Evolutionary conservation across 495 filamentous ascomycete genomes (phyloP).

Genomic region (Tuber indicum): DNA sequence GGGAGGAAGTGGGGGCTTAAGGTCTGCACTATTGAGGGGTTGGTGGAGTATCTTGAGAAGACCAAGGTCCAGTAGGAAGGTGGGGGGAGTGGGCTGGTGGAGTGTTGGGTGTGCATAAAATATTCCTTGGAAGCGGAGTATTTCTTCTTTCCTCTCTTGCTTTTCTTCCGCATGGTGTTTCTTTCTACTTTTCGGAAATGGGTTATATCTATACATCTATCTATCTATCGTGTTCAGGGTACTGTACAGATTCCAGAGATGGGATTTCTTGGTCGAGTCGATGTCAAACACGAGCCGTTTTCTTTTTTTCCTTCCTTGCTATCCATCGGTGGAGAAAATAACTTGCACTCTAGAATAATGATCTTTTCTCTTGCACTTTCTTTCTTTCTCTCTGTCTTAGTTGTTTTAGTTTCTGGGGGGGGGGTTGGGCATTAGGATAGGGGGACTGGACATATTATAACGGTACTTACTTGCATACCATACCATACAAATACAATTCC

Average conservation of each 20-base stretch:
- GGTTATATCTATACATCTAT: background rate
- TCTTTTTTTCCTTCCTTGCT: background rate
- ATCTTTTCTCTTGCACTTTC: background rate
- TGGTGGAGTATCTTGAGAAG: slow-evolving; percentile 73
- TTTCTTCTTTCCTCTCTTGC: background rate
- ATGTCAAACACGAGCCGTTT: background rate
- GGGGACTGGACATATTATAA: background rate
- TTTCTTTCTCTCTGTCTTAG: background rate
- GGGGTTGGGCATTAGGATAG: background rate
- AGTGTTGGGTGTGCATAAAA: background rate
- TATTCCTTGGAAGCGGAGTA: background rate
- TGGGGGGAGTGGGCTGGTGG: background rate
- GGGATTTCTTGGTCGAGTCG: background rate
- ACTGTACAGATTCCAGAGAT: background rate
- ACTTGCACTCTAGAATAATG: background rate
- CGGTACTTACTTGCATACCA: too few species aligned
- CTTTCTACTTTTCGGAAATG: background rate
- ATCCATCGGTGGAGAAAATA: background rate
- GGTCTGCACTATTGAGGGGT: slow-evolving; percentile 90
- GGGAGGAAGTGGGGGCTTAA: slow-evolving; percentile 81
- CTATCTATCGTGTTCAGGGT: background rate
- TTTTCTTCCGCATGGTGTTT: background rate
- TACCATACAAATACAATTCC: background rate
- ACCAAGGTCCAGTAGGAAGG: slow-evolving; percentile 50
- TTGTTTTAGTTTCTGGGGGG: background rate